Conservation (phyloP, 352 stramenopile genomes). For the Pythium aristosporum region DNA sequence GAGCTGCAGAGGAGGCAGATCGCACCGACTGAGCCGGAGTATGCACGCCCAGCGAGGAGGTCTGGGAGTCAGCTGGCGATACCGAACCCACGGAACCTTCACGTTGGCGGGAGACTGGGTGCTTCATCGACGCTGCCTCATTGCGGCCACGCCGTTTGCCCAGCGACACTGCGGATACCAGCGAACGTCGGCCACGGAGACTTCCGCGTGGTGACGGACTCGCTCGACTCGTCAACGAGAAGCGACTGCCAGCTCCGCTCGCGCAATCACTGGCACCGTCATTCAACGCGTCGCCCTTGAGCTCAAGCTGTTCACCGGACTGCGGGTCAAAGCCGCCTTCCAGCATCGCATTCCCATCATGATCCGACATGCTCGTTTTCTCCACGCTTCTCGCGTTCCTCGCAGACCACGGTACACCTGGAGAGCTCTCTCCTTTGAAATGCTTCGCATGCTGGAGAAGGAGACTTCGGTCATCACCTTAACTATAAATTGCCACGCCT, state of each 20-base stretch:
- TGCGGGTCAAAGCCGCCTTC: neutral
- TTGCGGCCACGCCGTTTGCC: conserved; percentile 20
- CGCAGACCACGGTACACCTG: neutral
- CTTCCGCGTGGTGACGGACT: conserved; percentile 23
- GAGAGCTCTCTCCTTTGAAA: neutral
- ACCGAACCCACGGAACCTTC: conserved; percentile 10
- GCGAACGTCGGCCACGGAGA: neutral
- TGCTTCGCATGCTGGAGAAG: neutral
- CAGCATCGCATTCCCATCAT: neutral
- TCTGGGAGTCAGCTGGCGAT: conserved; percentile 8
- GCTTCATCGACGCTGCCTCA: conserved; percentile 4
- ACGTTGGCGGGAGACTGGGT: neutral
- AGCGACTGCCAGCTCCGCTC: conserved; percentile 5
- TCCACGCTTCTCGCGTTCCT: neutral
- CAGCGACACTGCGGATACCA: neutral
- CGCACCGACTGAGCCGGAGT: conserved; percentile 16
- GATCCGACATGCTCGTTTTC: neutral
- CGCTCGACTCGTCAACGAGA: conserved; percentile 12
- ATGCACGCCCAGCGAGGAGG: conserved; percentile 6
- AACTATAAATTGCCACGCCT: conserved; percentile 10
- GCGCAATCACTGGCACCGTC: conserved; percentile 2
- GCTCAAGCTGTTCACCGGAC: neutral
- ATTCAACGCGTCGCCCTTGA: conserved; percentile 23
- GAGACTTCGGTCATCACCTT: neutral
- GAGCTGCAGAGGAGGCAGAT: conserved; percentile 10